phyloP scores from a whole-genome alignment of 768 basidiomycete species.

The Tulasnella sp. region DNA sequence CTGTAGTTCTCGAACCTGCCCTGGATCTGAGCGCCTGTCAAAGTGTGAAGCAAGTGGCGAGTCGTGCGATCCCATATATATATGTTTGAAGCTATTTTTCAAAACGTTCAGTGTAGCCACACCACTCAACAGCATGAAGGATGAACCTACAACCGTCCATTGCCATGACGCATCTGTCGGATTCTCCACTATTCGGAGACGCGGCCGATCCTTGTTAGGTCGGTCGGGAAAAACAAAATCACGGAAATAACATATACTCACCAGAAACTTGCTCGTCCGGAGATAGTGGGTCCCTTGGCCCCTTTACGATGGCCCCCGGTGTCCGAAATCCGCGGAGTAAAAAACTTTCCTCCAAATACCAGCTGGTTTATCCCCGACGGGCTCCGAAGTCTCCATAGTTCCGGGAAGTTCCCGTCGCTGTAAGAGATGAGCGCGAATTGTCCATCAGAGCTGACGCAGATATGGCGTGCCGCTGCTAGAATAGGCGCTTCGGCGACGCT shows the following conservation, averaged over 20 bases:
- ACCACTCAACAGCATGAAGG: no score
- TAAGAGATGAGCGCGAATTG: constrained; percentile 72
- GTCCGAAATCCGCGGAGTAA: no score
- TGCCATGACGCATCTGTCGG: constrained; percentile 76
- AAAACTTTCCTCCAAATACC: neutral
- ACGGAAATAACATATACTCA: no score
- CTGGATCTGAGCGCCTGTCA: no score
- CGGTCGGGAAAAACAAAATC: constrained; percentile 46
- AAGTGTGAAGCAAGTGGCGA: no score
- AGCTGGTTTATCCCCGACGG: constrained; percentile 39
- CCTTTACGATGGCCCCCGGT: no score
- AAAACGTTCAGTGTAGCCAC: no score
- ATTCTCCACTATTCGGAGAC: constrained; percentile 53
- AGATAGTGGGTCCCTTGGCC: no score
- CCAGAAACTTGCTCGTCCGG: constrained; percentile 36
- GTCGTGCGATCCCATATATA: no score
- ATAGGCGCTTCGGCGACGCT: constrained; percentile 77
- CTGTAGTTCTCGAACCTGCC: no score
- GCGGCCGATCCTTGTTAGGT: neutral
- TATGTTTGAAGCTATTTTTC: no score
- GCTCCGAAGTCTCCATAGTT: constrained; percentile 71
- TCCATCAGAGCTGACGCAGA: constrained; percentile 65
- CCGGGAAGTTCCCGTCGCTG: constrained; percentile 76
- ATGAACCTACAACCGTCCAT: constrained; percentile 59
- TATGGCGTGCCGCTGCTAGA: constrained; percentile 70